Percentiles rank a stretch among this genome's conserved stretches.
These are phyloP conservation scores for Breviolum minutum DNA, from an alignment of 73 alveolate species.

Conservation along the genomic window DNA sequence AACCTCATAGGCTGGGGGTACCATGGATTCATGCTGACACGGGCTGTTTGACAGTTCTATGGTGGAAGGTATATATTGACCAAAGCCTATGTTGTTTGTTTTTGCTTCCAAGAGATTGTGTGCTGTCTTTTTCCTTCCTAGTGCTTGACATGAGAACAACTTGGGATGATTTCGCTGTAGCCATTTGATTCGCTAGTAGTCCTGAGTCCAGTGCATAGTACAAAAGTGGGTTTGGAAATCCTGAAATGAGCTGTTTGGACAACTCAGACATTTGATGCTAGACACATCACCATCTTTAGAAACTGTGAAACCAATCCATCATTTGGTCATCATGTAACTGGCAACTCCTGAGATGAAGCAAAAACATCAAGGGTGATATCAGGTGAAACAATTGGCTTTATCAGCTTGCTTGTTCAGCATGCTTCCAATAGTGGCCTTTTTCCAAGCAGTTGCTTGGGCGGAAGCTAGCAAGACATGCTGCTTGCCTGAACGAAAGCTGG, in stretches of 20 bases:
- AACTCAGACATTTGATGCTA: no score
- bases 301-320: neutral
- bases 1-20: slow-evolving; percentile 40
- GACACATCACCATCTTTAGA: no score
- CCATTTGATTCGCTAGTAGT: no score
- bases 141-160: neutral
- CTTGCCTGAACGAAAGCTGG: neutral
- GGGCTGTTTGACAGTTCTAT: neutral
- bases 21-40: neutral
- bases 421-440: neutral
- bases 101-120: neutral
- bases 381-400: no score
- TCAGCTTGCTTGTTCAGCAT: neutral
- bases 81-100: neutral
- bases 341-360: no score
- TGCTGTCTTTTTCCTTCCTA: neutral
- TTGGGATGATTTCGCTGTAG: no score
- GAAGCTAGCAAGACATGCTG: neutral
- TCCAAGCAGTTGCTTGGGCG: neutral
- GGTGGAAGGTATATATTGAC: neutral
- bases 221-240: no score
- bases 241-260: no score
- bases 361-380: no score
- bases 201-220: no score
- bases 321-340: neutral